Percentiles rank a stretch among this genome's conserved stretches.
phyloP scores from a whole-genome alignment of 495 filamentous ascomycete genomes.

The Mytilinidion resinicola region DNA sequence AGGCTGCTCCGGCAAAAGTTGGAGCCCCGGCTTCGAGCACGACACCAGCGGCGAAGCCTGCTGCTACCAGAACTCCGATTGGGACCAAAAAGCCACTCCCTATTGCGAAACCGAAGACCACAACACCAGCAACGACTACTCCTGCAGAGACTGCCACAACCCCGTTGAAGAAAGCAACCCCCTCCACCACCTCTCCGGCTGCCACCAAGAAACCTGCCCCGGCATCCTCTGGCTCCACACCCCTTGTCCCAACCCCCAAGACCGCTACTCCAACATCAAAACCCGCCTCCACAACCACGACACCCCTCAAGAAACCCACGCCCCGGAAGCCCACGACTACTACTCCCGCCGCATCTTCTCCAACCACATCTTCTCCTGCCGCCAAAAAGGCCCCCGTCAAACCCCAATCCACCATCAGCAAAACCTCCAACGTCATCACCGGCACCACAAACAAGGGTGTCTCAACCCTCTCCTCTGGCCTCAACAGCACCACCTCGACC shows the following conservation, averaged over 20 bases:
- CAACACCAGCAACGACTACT: neutral
- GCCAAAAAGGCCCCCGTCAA: constrained; percentile 6
- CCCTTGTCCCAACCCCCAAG: neutral
- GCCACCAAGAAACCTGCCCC: constrained; percentile 1
- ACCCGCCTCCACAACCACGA: constrained; percentile 3
- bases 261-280: neutral
- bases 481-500: constrained; percentile 19
- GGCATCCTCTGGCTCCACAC: neutral
- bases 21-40: constrained; percentile 1
- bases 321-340: constrained; percentile 14
- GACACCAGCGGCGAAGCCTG: constrained; percentile 10
- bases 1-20: neutral
- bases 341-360: neutral
- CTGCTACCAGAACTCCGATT: neutral
- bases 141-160: neutral
- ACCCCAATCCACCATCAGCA: constrained; percentile 5
- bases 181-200: neutral
- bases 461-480: constrained; percentile 8
- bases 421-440: constrained; percentile 9
- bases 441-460: constrained; percentile 23
- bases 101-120: neutral
- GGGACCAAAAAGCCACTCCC: constrained; percentile 4
- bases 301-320: neutral
- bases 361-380: neutral
- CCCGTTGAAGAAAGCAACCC: constrained; percentile 9